A percentile compares a stretch with the other conserved stretches of the same genome.
phyloP scores from a whole-genome alignment of 169 alveolate species.

The Cryptosporidium canis region DNA sequence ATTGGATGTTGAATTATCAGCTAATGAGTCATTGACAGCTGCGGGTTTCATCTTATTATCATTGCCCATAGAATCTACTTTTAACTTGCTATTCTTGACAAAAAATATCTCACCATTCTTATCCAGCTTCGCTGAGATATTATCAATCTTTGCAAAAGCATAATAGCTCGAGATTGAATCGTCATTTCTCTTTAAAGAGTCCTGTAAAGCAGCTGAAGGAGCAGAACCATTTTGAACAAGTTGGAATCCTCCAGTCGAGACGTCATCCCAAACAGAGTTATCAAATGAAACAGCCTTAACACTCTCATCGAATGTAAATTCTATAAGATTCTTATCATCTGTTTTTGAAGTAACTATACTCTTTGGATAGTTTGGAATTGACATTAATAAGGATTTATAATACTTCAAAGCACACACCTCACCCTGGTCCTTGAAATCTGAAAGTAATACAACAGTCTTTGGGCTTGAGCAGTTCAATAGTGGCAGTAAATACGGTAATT shows the following conservation, averaged over 20 bases:
- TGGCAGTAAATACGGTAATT: slow-evolving; percentile 40
- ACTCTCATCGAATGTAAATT: background rate
- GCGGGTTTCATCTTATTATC: background rate
- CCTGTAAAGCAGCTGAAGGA: slow-evolving; percentile 56
- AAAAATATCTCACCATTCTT: background rate
- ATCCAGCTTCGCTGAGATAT: slow-evolving; percentile 2
- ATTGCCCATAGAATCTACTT: background rate
- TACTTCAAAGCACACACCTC: background rate
- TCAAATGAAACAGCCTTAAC: slow-evolving; percentile 14
- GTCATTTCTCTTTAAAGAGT: background rate
- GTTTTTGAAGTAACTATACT: slow-evolving; percentile 10
- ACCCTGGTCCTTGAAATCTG: background rate
- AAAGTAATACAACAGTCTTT: slow-evolving; percentile 10
- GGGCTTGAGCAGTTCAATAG: slow-evolving; percentile 20
- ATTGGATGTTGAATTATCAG: background rate
- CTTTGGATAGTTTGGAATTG: slow-evolving; percentile 49
- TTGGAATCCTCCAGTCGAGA: slow-evolving; percentile 48
- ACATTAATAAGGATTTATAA: slow-evolving; percentile 39
- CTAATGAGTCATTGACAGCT: background rate
- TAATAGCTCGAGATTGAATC: slow-evolving; percentile 28
- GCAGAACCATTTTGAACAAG: slow-evolving; percentile 24
- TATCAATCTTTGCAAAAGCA: slow-evolving; percentile 26
- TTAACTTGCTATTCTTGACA: background rate
- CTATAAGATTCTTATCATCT: background rate
- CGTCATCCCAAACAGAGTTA: slow-evolving; percentile 53